Base-by-base conservation (phyloP, 2,329 filamentous ascomycete genomes). In the Penicillium brasilianum region DNA sequence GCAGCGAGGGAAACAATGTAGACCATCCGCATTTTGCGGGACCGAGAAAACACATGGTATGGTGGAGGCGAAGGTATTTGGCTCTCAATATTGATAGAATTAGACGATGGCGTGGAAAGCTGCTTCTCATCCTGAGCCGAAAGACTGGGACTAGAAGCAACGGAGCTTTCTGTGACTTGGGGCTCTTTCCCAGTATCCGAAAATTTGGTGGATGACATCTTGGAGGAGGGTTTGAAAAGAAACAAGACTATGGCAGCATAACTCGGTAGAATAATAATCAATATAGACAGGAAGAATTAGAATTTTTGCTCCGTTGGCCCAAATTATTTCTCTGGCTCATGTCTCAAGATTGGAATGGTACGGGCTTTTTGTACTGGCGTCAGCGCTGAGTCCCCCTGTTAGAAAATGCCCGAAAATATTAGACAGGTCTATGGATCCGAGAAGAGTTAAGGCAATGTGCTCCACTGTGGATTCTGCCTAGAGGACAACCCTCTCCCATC, bases 1-100 rank as follows among this genome's bases (percentile, higher is more conserved):
- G 76, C 76, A 8, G 74, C 76, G 39, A 77, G 66, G 1, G 77
- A 73, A 32, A 77, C 77, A 64, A 78, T 74, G 59, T 72, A 74
- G 46, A 80, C 72, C 20, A 80, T 77, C 57, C 75, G 71, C 57
- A 71, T 64, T 62, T 79, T 79, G 57, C 74, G 71, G 51, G 66
- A 67, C 54, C 63, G 67, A 30, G 72, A 68, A 60, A 79, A 76
- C 59, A 77, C 69, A 58, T 77, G 76, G 59, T 77, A 75, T 16
- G 61, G 58, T 37, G 65, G 60, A 30, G 52, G 49, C 20, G 44
- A 16, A 2, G 51, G 14, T 4, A 39, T 25, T 54, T 70, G 68
- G n/a, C 57, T 57, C 48, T 71, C 69, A 7, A 69, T 51, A 0
- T 65, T 64, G 18, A 66, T 59, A 22, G 67, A 59, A 13, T 57